Conservation (phyloP, 208 protist genomes). For the Trichomonas vaginalis region DNA sequence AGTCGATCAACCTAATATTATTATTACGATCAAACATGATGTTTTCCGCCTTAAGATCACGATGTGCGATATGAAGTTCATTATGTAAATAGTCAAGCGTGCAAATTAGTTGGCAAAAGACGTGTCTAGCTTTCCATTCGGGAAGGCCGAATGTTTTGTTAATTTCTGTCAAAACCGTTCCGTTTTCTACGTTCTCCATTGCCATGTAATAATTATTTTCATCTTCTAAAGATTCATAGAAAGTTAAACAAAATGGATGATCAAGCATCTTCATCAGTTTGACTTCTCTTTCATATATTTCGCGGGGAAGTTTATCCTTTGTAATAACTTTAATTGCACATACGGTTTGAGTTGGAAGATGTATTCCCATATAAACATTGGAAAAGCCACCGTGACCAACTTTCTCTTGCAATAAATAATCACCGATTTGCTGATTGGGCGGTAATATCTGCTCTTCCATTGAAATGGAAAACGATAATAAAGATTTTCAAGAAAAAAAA, state of each 20-base stretch:
- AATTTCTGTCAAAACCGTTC: neutral
- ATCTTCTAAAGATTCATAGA: neutral
- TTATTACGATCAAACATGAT: neutral
- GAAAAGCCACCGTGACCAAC: neutral
- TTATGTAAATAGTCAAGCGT: constrained; percentile 2
- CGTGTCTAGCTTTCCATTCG: neutral
- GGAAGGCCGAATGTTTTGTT: neutral
- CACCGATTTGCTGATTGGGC: neutral
- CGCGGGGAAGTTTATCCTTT: neutral
- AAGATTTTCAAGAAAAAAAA: no score
- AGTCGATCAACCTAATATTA: neutral
- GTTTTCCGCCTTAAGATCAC: neutral
- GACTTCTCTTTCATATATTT: neutral
- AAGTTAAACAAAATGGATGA: neutral
- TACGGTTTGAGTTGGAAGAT: neutral
- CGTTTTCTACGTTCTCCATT: neutral
- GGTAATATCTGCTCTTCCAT: neutral
- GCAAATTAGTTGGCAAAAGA: neutral
- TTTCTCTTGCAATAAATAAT: neutral
- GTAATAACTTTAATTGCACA: neutral
- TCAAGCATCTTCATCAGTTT: neutral
- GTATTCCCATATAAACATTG: neutral
- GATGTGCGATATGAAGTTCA: neutral
- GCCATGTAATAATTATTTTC: neutral
- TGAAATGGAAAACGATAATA: neutral